These are phyloP conservation scores for Glarea lozoyensis DNA, from an alignment of 495 filamentous ascomycete species.

Conservation along the genomic window DNA sequence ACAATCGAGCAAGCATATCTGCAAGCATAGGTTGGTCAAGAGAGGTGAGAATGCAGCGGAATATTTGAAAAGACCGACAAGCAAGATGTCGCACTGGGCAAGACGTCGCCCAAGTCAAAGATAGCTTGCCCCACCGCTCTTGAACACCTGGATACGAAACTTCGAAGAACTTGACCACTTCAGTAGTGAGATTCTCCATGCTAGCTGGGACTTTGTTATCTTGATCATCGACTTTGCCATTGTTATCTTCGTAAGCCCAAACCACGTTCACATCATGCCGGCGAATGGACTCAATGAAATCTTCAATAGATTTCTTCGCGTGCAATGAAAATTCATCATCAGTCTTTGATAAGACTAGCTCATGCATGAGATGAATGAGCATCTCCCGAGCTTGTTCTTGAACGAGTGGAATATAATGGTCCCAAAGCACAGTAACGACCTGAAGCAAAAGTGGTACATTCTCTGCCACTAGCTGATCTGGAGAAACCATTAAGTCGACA, in stretches of 20 bases:
- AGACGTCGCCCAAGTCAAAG: slow-evolving; percentile 89
- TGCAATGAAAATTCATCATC: slow-evolving; percentile 59
- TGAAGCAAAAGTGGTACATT: slow-evolving; percentile 81
- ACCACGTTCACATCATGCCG: slow-evolving; percentile 76
- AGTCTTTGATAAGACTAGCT: slow-evolving; percentile 84
- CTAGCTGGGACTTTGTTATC: slow-evolving; percentile 74
- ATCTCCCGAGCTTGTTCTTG: slow-evolving; percentile 96
- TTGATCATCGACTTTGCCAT: slow-evolving; percentile 61
- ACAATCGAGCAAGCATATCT: slow-evolving; percentile 89
- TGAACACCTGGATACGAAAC: slow-evolving; percentile 79
- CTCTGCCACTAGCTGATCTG: slow-evolving; percentile 65
- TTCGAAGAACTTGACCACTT: slow-evolving; percentile 78
- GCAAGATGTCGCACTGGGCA: slow-evolving; percentile 94
- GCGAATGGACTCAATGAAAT: slow-evolving; percentile 84
- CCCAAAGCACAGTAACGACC: slow-evolving; percentile 89
- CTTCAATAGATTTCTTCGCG: slow-evolving; percentile 69
- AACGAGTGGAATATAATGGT: slow-evolving; percentile 89
- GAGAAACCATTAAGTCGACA: slow-evolving; percentile 92
- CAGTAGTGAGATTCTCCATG: slow-evolving; percentile 73
- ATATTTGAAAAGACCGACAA: slow-evolving; percentile 95
- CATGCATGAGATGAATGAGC: slow-evolving; percentile 96
- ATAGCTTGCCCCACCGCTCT: slow-evolving; percentile 81
- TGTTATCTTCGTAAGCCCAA: slow-evolving; percentile 91
- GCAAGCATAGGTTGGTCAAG: slow-evolving; percentile 88
- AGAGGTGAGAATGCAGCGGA: slow-evolving; percentile 83